Evolutionary conservation across 1,139 yeast species (phyloP).

Genomic region (Geotrichum candidum): DNA sequence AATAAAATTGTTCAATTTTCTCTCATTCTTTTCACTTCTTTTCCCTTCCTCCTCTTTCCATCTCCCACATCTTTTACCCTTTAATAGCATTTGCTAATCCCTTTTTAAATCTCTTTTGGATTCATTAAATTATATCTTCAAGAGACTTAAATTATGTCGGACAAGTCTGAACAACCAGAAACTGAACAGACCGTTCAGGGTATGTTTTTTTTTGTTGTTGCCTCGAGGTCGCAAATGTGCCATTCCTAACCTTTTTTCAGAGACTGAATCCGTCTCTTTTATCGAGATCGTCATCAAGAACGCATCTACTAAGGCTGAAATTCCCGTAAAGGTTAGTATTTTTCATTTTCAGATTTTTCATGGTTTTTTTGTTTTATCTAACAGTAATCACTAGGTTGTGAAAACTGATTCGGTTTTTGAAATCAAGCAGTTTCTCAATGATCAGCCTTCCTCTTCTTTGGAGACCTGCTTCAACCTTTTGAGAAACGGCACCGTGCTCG

Average conservation of each 20-base stretch:
- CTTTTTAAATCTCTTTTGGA: neutral
- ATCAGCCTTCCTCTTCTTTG: conserved; percentile 51
- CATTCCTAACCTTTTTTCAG: conserved; percentile 1
- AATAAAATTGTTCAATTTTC: conserved; percentile 8
- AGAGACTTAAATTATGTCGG: conserved; percentile 5
- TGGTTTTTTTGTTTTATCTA: neutral
- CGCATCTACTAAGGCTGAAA: conserved; percentile 3
- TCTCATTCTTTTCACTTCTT: neutral
- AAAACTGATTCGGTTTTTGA: conserved; percentile 49
- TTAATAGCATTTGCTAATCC: neutral
- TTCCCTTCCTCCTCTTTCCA: neutral
- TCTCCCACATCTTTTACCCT: neutral
- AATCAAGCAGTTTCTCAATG: conserved; percentile 51
- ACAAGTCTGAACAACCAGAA: conserved; percentile 12
- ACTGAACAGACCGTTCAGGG: conserved; percentile 13
- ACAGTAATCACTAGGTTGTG: conserved; percentile 8
- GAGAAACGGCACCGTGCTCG: conserved; percentile 38
- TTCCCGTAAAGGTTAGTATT: conserved; percentile 5
- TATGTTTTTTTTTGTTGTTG: neutral
- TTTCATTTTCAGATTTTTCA: neutral
- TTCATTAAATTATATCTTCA: neutral
- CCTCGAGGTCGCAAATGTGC: neutral
- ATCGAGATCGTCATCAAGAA: conserved; percentile 10
- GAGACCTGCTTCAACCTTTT: conserved; percentile 51
- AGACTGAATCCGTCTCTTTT: conserved; percentile 3